A percentile compares a stretch with the other conserved stretches of the same genome.
These are phyloP conservation scores for Pestalotiopsis fici DNA, from an alignment of 2,329 filamentous ascomycete genomes.

Conservation along the genomic window DNA sequence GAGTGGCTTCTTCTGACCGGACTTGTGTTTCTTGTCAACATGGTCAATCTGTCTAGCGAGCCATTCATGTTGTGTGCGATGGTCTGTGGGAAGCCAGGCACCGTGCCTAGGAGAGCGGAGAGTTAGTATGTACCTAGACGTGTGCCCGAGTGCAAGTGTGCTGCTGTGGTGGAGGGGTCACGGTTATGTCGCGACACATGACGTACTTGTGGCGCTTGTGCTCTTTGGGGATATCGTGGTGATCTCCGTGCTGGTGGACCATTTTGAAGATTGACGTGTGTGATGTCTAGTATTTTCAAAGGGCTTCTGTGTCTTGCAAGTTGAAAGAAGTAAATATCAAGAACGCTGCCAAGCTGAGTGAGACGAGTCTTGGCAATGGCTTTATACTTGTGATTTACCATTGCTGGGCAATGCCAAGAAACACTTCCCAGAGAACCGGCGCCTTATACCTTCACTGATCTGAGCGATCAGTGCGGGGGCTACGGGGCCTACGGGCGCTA, in stretches of 20 bases:
- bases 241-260: constrained; percentile 52
- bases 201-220: constrained; percentile 47
- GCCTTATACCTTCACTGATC: not conserved
- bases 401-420: constrained; percentile 4
- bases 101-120: constrained; percentile 33
- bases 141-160: not conserved
- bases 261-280: constrained; percentile 30
- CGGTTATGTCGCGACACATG: not conserved
- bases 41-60: constrained; percentile 57
- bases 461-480: not conserved
- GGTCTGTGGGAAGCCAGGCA: constrained; percentile 65
- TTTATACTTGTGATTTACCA: not conserved
- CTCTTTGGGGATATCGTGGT: constrained; percentile 51
- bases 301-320: not conserved
- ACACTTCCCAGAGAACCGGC: not conserved
- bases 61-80: constrained; percentile 59
- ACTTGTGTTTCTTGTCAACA: constrained; percentile 44
- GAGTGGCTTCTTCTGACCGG: constrained; percentile 42
- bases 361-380: not conserved
- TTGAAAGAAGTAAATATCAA: not conserved
- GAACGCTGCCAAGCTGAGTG: not conserved
- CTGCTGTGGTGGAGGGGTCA: not conserved
- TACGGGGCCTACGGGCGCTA: not conserved
- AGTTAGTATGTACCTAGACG: not conserved
- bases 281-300: not conserved